Evolutionary conservation across 768 basidiomycete species (phyloP), one percentile per base, ranked within the genome.

Genomic region (Lactarius sp.): DNA sequence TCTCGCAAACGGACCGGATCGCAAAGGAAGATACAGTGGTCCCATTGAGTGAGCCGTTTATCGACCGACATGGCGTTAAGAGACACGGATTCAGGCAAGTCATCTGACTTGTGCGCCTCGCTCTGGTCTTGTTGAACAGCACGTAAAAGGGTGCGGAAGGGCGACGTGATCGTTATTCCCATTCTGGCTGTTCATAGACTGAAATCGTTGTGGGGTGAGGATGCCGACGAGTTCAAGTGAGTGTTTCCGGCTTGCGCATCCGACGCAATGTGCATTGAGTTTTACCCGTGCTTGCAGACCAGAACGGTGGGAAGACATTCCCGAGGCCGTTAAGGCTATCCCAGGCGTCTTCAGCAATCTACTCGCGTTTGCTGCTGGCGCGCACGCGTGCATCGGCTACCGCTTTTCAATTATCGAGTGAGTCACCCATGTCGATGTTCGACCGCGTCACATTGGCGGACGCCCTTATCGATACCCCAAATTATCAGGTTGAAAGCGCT

Each of bases 141-240:
- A 8, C 3, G 1, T 10, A n/a, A 36, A 53, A 31, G 64, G 31
- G 6, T 64, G 22, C 44, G 52, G 20, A 61, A 67, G 44, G 66
- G 62, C 37, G 62, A 69, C 27, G 2, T 47, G 13, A 12, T 65
- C 56, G 1, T 64, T 4, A 46, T 69, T 34, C 66, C 66, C 16
- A 65, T 68, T 31, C 60, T 57, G 13, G 34, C 42, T 22, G 12
- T 69, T 2, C 52, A 69, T 46, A 55, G 53, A n/a, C 34, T 64
- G 55, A 65, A 60, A 41, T 60, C 60, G 16, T 6, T 69, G 22
- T 69, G 68, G 68, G 68, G 68, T 4, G 62, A 64, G 31, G 66
- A 69, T 49, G 68, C 70, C 56, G 41, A 69, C 60, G 50, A 73
- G 72, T 66, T 58, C 71, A 50, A 46, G 66, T 57, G 46, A 72